phyloP scores from a whole-genome alignment of 768 basidiomycete species.

The Crucibulum laeve region DNA sequence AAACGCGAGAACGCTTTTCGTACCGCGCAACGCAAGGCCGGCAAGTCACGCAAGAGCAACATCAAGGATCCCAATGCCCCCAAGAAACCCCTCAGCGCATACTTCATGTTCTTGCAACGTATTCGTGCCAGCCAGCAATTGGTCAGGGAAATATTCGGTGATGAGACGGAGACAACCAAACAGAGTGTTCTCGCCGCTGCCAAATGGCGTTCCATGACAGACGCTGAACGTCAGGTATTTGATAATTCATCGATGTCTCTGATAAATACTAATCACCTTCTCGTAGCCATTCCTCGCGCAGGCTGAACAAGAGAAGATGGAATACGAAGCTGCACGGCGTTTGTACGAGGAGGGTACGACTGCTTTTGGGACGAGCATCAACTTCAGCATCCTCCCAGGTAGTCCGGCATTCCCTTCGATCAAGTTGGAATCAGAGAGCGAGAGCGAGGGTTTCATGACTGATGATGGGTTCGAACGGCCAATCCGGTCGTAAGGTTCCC shows the following conservation, averaged over 20 bases:
- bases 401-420: constrained; percentile 62
- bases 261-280: constrained; percentile 11
- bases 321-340: constrained; percentile 82
- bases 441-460: constrained; percentile 59
- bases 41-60: constrained; percentile 89
- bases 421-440: constrained; percentile 63
- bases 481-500: constrained; percentile 23
- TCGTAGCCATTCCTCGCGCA: constrained; percentile 85
- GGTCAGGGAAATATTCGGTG: constrained; percentile 80
- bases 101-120: constrained; percentile 92
- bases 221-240: constrained; percentile 92
- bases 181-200: constrained; percentile 92
- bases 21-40: constrained; percentile 88
- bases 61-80: constrained; percentile 97
- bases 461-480: constrained; percentile 41
- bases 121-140: constrained; percentile 77
- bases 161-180: constrained; percentile 90
- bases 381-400: constrained; percentile 75
- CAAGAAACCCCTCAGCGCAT: constrained; percentile 91
- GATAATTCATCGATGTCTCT: constrained; percentile 12
- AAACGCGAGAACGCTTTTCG: constrained; percentile 90
- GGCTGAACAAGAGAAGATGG: constrained; percentile 93
- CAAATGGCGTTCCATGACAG: constrained; percentile 90
- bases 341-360: constrained; percentile 83
- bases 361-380: constrained; percentile 68